These are phyloP conservation scores for Pseudofabraea citricarpa DNA, from an alignment of 2,329 filamentous ascomycete species.

Conservation along the genomic window DNA sequence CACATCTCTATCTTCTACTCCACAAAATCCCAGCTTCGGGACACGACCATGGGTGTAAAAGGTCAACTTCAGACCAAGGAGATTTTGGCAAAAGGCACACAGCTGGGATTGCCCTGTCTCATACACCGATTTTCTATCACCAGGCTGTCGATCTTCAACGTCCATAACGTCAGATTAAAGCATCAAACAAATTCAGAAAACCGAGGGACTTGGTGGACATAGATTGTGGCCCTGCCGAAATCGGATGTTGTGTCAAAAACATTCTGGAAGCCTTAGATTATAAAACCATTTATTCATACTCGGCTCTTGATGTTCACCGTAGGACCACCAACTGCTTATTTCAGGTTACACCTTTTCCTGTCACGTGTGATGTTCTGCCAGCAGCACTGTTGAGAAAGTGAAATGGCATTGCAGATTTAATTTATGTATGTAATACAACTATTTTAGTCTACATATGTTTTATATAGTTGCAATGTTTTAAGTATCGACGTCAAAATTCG, in stretches of 20 bases:
- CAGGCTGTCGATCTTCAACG: background rate
- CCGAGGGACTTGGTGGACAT: background rate
- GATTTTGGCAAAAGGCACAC: background rate
- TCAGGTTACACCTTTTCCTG: too few relatives aligned
- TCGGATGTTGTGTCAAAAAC: conserved; percentile 11
- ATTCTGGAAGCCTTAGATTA: too few relatives aligned
- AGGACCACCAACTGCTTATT: too few relatives aligned
- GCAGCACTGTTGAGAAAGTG: too few relatives aligned
- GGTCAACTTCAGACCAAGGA: background rate
- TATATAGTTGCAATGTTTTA: too few relatives aligned
- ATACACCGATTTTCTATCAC: background rate
- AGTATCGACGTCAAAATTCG: too few relatives aligned
- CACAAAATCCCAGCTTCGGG: background rate
- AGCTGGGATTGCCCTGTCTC: background rate
- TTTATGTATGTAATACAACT: too few relatives aligned
- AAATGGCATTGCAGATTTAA: too few relatives aligned
- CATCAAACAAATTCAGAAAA: background rate
- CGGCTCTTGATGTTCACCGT: too few relatives aligned
- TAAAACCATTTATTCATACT: too few relatives aligned
- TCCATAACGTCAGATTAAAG: background rate
- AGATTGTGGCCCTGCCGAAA: background rate
- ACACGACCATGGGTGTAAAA: background rate
- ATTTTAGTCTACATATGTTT: too few relatives aligned
- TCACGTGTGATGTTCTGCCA: too few relatives aligned
- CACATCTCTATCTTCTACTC: background rate